A percentile compares a stretch with the other conserved stretches of the same genome.
Conservation (phyloP, 495 filamentous ascomycete genomes). For the Bryoglossum gracile region DNA sequence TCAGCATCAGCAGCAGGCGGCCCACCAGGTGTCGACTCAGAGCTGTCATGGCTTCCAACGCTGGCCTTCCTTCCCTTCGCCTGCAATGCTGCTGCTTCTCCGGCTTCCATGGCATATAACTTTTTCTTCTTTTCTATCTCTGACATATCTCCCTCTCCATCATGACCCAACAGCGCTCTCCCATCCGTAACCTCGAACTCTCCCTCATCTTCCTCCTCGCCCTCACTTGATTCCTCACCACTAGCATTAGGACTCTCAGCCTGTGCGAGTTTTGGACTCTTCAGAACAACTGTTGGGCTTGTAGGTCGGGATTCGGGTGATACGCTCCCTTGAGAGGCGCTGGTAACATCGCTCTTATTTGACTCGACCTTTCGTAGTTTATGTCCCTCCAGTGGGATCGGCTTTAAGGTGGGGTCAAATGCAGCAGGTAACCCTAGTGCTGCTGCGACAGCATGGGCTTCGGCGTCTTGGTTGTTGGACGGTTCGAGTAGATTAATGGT, state of each 20-base stretch:
- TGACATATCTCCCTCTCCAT: conserved; percentile 14
- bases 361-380: conserved; percentile 23
- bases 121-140: conserved; percentile 39
- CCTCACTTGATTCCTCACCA: conserved; percentile 41
- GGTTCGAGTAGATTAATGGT: conserved; percentile 36
- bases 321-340: conserved; percentile 17
- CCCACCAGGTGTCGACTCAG: conserved; percentile 2
- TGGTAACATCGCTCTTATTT: conserved; percentile 22
- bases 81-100: conserved; percentile 41
- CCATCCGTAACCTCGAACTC: conserved; percentile 42
- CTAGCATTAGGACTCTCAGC: conserved; percentile 36
- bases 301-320: conserved; percentile 17
- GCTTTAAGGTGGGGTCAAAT: conserved; percentile 49
- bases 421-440: conserved; percentile 57
- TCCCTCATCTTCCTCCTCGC: conserved; percentile 36
- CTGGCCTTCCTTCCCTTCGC: conserved; percentile 14
- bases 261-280: conserved; percentile 9
- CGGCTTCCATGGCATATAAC: conserved; percentile 48
- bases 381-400: conserved; percentile 32
- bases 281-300: conserved; percentile 23
- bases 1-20: neutral
- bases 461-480: conserved; percentile 44
- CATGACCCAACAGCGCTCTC: conserved; percentile 27
- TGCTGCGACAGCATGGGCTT: conserved; percentile 63
- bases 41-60: conserved; percentile 18